Evolutionary conservation across 2,329 filamentous ascomycete genomes (phyloP), one percentile per base, ranked within the genome.

Genomic region (Verticillium albo-atrum): DNA sequence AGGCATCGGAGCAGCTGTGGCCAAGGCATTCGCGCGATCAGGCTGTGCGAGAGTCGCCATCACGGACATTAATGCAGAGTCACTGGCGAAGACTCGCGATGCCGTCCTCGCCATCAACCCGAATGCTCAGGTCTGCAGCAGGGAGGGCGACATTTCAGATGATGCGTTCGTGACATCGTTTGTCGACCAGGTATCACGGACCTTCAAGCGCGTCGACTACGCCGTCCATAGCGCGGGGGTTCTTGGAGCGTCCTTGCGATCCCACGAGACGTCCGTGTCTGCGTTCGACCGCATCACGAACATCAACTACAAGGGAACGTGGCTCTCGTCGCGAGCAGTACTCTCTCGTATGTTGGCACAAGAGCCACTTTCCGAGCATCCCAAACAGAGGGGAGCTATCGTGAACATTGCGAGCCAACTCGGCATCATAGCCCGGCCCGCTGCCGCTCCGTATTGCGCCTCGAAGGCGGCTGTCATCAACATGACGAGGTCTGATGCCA

Each of bases 381-480:
- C 70, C 1, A 66, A 68, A 1, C 77, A 81, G 60, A 70, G 78
- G 12, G 82, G 82, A 3, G 70, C 78, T 2, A 69, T 84, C 5
- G 79, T 84, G 23, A 82, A 83, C 61, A 77, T 84, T 23, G 79
- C 81, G 0, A 82, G 80, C 60, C 79, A 82, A 62, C 67, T 84
- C 0, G 82, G 79, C 0, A 69, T 82, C n/a, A 77, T 82, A 1
- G 75, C 74, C 2, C 71, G 79, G 3, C 75, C 79, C 4, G 71
- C 67, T 42, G 79, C 80, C 82, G 82, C 82, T 10, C 76, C 81
- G 1, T 86, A 86, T 62, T 85, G 80, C 58, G 80, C 79, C 0
- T 84, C 82, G 4, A 87, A 87, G 62, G 78, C 82, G 15, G 84
- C 83, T 0, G 77, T 86, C 2, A 80, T 86, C 55, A 81, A 79